phyloP scores from a whole-genome alignment of 129 eudicot genomes.

The Lonicera japonica region DNA sequence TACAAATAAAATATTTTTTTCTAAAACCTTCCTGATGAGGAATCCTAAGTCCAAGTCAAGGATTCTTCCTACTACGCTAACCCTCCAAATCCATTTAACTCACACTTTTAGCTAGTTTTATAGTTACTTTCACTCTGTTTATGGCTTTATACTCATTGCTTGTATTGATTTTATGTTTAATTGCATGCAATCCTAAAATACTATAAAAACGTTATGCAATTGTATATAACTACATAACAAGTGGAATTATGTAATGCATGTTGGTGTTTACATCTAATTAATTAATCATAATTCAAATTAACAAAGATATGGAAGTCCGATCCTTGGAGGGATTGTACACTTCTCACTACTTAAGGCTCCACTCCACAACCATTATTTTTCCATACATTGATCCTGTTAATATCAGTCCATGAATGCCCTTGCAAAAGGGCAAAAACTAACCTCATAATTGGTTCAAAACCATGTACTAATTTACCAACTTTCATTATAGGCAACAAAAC shows the following conservation, averaged over 20 bases:
- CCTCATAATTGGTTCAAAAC: background rate
- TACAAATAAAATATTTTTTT: too few relatives aligned
- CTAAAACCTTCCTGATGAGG: too few relatives aligned
- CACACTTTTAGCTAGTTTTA: too few relatives aligned
- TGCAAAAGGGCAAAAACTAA: background rate
- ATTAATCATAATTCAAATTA: background rate
- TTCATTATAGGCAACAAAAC: too few relatives aligned
- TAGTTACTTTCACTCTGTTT: too few relatives aligned
- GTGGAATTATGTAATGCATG: background rate
- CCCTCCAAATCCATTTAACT: too few relatives aligned
- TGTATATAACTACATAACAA: background rate
- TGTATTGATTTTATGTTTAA: too few relatives aligned
- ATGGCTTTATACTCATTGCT: too few relatives aligned
- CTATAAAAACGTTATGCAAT: too few relatives aligned
- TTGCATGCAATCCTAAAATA: too few relatives aligned
- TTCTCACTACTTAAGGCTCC: background rate
- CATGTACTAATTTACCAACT: background rate
- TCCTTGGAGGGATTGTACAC: background rate
- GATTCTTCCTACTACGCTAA: too few relatives aligned
- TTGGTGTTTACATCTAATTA: background rate
- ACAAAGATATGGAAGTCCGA: background rate
- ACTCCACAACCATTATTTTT: background rate
- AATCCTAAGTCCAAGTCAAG: too few relatives aligned
- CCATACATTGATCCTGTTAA: background rate
- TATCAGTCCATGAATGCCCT: background rate